phyloP scores from a whole-genome alignment of 176 grass and related monocot genomes.

The Musa troglodytarum region DNA sequence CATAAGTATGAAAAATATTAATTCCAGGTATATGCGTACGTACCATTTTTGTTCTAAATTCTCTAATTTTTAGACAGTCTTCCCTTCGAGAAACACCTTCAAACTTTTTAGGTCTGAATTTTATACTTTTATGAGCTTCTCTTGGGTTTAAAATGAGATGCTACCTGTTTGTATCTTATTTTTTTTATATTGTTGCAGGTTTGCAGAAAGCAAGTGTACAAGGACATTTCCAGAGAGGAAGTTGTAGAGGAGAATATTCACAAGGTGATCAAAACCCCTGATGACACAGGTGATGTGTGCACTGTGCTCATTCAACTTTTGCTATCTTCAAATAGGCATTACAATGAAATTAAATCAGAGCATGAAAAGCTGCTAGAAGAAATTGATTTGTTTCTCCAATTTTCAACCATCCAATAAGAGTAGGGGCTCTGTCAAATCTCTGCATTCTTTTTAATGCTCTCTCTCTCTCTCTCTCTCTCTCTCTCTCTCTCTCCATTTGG shows the following conservation, averaged over 20 bases:
- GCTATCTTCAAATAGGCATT: slow-evolving; percentile 26
- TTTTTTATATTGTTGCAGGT: slow-evolving; percentile 28
- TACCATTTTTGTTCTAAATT: too few relatives aligned
- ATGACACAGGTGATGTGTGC: slow-evolving; percentile 34
- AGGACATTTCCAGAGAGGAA: slow-evolving; percentile 33
- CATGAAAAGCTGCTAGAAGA: slow-evolving; percentile 49
- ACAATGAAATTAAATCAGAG: slow-evolving; percentile 18
- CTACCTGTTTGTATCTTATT: background rate
- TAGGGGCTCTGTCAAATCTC: background rate
- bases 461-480: too few relatives aligned
- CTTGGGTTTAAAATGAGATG: too few relatives aligned
- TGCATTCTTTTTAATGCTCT: too few relatives aligned
- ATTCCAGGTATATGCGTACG: too few relatives aligned
- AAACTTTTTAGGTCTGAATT: background rate
- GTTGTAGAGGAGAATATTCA: slow-evolving; percentile 20
- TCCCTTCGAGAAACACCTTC: too few relatives aligned
- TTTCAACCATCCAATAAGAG: background rate
- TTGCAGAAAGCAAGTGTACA: slow-evolving; percentile 59
- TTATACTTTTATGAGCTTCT: background rate
- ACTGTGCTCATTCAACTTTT: slow-evolving; percentile 41
- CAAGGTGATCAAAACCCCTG: slow-evolving; percentile 1
- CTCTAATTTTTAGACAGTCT: too few relatives aligned
- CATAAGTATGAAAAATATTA: background rate
- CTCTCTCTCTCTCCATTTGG: too few relatives aligned
- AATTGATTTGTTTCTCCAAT: slow-evolving; percentile 69